Conservation (phyloP, 225 moss, liverwort and hornwort genomes). For the Physcomitrium patens region DNA sequence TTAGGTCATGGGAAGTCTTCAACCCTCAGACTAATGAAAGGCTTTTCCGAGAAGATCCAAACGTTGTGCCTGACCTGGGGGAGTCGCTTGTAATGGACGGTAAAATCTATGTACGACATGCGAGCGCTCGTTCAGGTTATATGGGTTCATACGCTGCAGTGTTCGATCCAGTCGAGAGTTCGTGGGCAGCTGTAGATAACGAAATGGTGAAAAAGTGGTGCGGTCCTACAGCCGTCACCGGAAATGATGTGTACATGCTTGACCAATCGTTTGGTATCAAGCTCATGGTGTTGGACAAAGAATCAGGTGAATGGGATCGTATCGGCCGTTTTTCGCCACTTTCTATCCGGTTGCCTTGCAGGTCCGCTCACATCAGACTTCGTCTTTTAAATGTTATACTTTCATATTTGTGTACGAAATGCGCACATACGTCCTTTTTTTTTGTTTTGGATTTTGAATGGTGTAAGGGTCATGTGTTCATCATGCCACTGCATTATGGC, state of each 20-base stretch:
- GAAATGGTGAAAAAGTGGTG: slow-evolving; percentile 65
- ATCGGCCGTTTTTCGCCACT: too few species aligned
- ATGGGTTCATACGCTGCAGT: slow-evolving; percentile 47
- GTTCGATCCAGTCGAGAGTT: slow-evolving; percentile 46
- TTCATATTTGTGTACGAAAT: too few species aligned
- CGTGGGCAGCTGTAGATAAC: slow-evolving; percentile 56
- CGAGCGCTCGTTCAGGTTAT: slow-evolving; percentile 35
- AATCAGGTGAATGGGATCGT: too few species aligned
- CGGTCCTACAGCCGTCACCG: slow-evolving; percentile 55
- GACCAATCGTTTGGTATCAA: slow-evolving; percentile 63
- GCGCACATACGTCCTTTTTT: too few species aligned
- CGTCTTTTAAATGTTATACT: too few species aligned
- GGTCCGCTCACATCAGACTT: too few species aligned
- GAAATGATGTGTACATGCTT: slow-evolving; percentile 58
- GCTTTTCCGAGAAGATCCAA: slow-evolving; percentile 53
- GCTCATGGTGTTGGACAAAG: too few species aligned
- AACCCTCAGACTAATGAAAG: slow-evolving; percentile 40
- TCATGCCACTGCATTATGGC: too few species aligned
- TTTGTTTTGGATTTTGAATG: too few species aligned
- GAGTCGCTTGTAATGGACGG: slow-evolving; percentile 55
- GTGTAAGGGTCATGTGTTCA: too few species aligned
- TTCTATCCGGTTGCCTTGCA: too few species aligned
- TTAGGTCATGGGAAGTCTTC: slow-evolving; percentile 66
- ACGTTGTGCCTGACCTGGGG: slow-evolving; percentile 56
- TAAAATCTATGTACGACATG: slow-evolving; percentile 59